phyloP scores from a whole-genome alignment of 2,329 filamentous ascomycete genomes.

The Zarea fungicola region DNA sequence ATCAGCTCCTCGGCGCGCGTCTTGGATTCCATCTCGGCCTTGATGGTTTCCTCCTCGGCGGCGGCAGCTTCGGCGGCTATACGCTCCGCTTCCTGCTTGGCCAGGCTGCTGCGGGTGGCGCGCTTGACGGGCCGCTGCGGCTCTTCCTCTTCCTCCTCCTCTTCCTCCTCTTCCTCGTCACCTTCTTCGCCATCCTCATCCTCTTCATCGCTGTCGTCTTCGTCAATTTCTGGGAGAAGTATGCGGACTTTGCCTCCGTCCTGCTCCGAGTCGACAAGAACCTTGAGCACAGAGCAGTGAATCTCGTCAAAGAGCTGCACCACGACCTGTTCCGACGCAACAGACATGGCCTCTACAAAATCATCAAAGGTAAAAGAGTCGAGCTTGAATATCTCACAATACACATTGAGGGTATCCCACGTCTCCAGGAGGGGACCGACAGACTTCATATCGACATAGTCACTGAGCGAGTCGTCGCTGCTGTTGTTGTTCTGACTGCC shows the following conservation, averaged over 20 bases:
- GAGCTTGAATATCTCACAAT: constrained; percentile 86
- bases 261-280: constrained; percentile 69
- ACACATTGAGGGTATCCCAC: constrained; percentile 98
- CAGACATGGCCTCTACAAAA: constrained; percentile 80
- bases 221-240: constrained; percentile 67
- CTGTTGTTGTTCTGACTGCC: constrained; percentile 44
- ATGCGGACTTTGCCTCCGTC: constrained; percentile 77
- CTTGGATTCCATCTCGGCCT: constrained; percentile 43
- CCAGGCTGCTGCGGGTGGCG: constrained; percentile 79
- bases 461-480: constrained; percentile 23
- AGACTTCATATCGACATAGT: constrained; percentile 71
- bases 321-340: constrained; percentile 65
- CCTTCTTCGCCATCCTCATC: constrained; percentile 53
- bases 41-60: constrained; percentile 44
- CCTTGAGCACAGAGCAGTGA: constrained; percentile 86
- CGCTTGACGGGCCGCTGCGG: constrained; percentile 61
- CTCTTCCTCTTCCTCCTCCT: constrained; percentile 55
- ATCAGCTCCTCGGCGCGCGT: constrained; percentile 75
- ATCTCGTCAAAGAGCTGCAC: constrained; percentile 87
- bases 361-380: constrained; percentile 99
- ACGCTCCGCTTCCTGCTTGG: constrained; percentile 71
- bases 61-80: constrained; percentile 56
- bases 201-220: constrained; percentile 63
- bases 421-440: constrained; percentile 83
- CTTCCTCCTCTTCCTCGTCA: constrained; percentile 54